Percentiles rank a stretch among this genome's conserved stretches.
phyloP scores from a whole-genome alignment of 192 early-diverging fungal species.

The Coemansia sp. region DNA sequence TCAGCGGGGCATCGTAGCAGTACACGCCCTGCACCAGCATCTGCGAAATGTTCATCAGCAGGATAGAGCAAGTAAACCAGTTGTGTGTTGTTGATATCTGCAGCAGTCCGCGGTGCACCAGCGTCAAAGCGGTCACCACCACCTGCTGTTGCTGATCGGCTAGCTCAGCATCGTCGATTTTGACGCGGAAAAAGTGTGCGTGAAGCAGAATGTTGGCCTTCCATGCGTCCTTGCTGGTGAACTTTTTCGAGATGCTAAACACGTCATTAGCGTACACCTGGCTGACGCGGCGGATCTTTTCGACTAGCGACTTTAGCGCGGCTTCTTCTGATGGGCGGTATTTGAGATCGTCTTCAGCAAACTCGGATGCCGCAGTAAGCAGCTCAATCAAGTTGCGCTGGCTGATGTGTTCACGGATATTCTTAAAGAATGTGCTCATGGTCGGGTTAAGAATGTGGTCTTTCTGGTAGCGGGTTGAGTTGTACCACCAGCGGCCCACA shows the following conservation, averaged over 20 bases:
- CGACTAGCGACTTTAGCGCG: conserved; percentile 48
- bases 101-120: conserved; percentile 79
- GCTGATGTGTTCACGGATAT: conserved; percentile 73
- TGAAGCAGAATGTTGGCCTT: conserved; percentile 77
- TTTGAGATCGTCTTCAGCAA: conserved; percentile 49
- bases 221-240: conserved; percentile 47
- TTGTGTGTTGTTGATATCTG: conserved; percentile 83
- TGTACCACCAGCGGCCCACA: conserved; percentile 95
- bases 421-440: conserved; percentile 90
- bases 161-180: conserved; percentile 55
- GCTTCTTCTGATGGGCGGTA: conserved; percentile 50
- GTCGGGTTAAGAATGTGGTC: conserved; percentile 84
- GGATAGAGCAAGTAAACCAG: conserved; percentile 72
- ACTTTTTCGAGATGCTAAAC: conserved; percentile 51
- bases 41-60: conserved; percentile 83
- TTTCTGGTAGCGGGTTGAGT: conserved; percentile 82
- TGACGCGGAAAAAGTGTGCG: conserved; percentile 78
- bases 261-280: conserved; percentile 37
- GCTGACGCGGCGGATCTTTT: conserved; percentile 37
- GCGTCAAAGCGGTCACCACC: conserved; percentile 66
- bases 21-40: conserved; percentile 86
- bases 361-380: conserved; percentile 73
- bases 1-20: conserved; percentile 70
- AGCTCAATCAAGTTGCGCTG: conserved; percentile 71
- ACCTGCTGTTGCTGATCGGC: conserved; percentile 64